Evolutionary conservation across 2,329 filamentous ascomycete genomes (phyloP).

Genomic region (Aspergillus nomiae): DNA sequence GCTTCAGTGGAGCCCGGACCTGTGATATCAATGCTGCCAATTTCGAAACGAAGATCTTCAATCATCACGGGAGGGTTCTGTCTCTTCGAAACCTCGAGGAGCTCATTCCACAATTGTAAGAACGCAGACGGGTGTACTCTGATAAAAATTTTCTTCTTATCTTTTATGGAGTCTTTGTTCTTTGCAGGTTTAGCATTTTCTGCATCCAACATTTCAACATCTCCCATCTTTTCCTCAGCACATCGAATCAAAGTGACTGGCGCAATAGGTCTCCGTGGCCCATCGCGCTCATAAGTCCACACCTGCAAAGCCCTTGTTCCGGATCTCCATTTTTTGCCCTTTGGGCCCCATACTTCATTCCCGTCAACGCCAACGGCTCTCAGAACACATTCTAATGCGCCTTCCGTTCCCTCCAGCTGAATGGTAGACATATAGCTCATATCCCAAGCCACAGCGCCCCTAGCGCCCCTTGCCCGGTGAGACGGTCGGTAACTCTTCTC

Average conservation of each 20-base stretch:
- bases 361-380: slow-evolving; percentile 63
- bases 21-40: slow-evolving; percentile 70
- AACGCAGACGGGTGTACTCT: slow-evolving; percentile 80
- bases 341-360: slow-evolving; percentile 63
- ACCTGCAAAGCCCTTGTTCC: slow-evolving; percentile 61
- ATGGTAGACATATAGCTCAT: slow-evolving; percentile 93
- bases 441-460: slow-evolving; percentile 86
- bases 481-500: slow-evolving; percentile 88
- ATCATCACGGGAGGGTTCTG: slow-evolving; percentile 63
- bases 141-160: slow-evolving; percentile 63
- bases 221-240: slow-evolving; percentile 40
- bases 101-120: slow-evolving; percentile 63
- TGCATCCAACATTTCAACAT: slow-evolving; percentile 40
- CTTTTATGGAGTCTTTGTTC: slow-evolving; percentile 31
- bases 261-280: slow-evolving; percentile 62
- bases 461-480: slow-evolving; percentile 73
- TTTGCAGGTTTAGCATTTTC: slow-evolving; percentile 16
- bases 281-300: slow-evolving; percentile 61
- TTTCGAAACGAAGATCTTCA: slow-evolving; percentile 70
- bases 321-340: slow-evolving; percentile 70
- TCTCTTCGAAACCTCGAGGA: slow-evolving; percentile 60
- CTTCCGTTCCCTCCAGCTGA: slow-evolving; percentile 67
- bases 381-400: slow-evolving; percentile 67
- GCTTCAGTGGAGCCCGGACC: slow-evolving; percentile 79
- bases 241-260: slow-evolving; percentile 78